Base-by-base conservation (phyloP, 441 rosid genomes). In the Jatropha multifida region DNA sequence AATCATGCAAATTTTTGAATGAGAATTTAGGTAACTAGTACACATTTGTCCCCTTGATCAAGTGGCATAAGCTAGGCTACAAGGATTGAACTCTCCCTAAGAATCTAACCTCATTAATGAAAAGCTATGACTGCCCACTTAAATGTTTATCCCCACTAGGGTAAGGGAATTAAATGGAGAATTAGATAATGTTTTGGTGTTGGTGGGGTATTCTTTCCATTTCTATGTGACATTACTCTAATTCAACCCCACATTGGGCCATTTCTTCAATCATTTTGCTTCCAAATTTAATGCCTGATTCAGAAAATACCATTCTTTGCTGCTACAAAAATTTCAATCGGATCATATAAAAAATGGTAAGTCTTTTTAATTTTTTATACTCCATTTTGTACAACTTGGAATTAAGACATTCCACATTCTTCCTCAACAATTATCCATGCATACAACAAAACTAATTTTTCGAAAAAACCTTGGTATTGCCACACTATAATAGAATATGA, bases 171-270 rank as follows among this genome's bases (percentile, higher is more conserved):
- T 10, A 0, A 32, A 67, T 62, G 55, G 37, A 27, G 41, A 52
- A 68, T 48, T 15, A 77, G 87, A 81, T 82, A 81, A 85, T 86
- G 71, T 69, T 82, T 37, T 26, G 79, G 48, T 64, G 63, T 48
- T 64, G 49, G 81, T 77, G 72, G 83, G 85, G 75, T 44, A 1
- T 32, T 32, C 42, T 61, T 72, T n/a, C 32, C 55, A 5, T 55
- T 62, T 32, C 77, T 81, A 75, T 73, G 82, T 83, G 86, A 82
- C 76, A 77, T 55, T 76, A 76, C 67, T 78, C 81, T 74, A 73
- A 60, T 79, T 64, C 56, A 77, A 66, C 87, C 90, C 87, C 84
- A 81, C 88, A 3, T n/a, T 48, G 78, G 79, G 38, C 73, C 75
- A 66, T 73, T 49, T 51, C 76, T 75, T 83, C 74, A 83, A 78